Conservation (phyloP, 352 stramenopile genomes). For the Pythium vanterpoolii region DNA sequence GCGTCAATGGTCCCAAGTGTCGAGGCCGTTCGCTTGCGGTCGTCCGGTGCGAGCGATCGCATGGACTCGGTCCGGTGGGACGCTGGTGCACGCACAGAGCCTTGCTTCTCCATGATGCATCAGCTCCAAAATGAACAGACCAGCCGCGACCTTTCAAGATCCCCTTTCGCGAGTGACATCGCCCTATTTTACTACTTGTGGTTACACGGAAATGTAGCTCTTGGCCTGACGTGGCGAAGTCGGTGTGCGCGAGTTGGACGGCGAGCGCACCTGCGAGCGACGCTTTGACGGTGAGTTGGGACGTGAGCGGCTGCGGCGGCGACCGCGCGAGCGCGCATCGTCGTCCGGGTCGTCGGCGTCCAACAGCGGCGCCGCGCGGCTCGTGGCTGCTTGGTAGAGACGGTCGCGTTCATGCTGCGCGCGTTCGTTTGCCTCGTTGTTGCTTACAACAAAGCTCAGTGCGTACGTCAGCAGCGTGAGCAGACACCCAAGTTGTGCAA, state of each 20-base stretch:
- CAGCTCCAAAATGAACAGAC: background rate
- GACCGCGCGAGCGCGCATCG: background rate
- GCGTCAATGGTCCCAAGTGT: background rate
- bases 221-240: background rate
- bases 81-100: conserved; percentile 2
- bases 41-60: background rate
- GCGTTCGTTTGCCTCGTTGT: conserved; percentile 33
- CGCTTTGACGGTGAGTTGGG: conserved; percentile 8
- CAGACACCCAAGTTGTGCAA: conserved; percentile 53
- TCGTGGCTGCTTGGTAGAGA: conserved; percentile 14
- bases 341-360: background rate
- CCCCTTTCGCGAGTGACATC: background rate
- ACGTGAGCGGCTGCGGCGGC: conserved; percentile 9
- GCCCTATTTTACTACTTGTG: no score
- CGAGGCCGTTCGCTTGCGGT: background rate
- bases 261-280: conserved; percentile 9
- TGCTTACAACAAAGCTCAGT: conserved; percentile 48
- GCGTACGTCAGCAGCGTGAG: conserved; percentile 51
- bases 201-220: conserved; percentile 15
- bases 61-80: conserved; percentile 6
- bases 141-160: conserved; percentile 11
- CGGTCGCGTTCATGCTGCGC: conserved; percentile 26
- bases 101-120: conserved; percentile 19
- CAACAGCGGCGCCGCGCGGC: conserved; percentile 1
- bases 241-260: conserved; percentile 6